Evolutionary conservation across 495 filamentous ascomycete species (phyloP).

Genomic region (Alectoria sarmentosa): DNA sequence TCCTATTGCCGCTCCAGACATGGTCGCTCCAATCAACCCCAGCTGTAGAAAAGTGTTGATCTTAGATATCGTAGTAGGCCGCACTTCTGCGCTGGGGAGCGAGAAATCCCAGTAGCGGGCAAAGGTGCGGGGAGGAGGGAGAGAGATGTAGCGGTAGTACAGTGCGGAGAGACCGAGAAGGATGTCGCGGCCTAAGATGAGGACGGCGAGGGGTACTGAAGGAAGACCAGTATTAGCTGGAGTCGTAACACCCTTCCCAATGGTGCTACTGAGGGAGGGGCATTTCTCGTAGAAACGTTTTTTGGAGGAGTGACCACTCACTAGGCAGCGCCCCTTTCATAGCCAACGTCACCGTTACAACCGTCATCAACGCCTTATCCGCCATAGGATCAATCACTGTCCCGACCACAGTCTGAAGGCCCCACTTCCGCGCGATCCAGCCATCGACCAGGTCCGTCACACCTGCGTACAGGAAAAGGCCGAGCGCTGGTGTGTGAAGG

Average conservation of each 20-base stretch:
- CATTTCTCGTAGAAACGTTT: too few species aligned
- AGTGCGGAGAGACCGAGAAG: conserved; percentile 83
- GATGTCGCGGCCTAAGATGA: conserved; percentile 86
- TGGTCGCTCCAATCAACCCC: conserved; percentile 68
- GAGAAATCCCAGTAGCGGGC: conserved; percentile 96
- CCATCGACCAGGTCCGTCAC: conserved; percentile 89
- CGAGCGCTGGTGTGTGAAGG: conserved; percentile 67
- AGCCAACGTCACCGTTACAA: conserved; percentile 76
- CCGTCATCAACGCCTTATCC: conserved; percentile 91
- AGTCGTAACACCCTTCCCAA: neutral
- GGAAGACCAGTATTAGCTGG: neutral
- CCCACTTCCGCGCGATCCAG: conserved; percentile 80
- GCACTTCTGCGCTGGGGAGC: conserved; percentile 86
- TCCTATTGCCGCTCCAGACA: conserved; percentile 59
- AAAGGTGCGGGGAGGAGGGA: conserved; percentile 90
- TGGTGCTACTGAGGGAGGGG: too few species aligned
- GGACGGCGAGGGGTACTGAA: conserved; percentile 72
- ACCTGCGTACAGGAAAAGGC: conserved; percentile 84
- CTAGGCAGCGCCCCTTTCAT: conserved; percentile 72
- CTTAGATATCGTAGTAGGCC: conserved; percentile 87
- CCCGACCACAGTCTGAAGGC: conserved; percentile 90
- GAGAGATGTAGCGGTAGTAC: conserved; percentile 90
- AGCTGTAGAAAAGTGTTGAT: conserved; percentile 79
- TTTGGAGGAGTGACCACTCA: conserved; percentile 33
- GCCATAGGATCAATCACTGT: conserved; percentile 95